phyloP scores from a whole-genome alignment of 2,329 filamentous ascomycete genomes.

The Hypoxylon sp. region DNA sequence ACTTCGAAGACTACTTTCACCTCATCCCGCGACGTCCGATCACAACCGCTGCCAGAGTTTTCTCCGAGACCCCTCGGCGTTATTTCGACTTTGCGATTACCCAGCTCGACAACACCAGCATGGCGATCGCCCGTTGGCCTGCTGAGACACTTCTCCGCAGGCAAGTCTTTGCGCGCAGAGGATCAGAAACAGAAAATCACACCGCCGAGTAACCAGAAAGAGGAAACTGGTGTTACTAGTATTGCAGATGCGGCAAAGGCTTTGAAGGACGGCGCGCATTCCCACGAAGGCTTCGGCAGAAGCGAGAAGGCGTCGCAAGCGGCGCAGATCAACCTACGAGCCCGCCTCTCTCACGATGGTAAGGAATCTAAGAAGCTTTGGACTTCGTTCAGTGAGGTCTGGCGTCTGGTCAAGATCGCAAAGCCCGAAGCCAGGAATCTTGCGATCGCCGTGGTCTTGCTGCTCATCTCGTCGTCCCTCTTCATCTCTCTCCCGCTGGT shows the following conservation, averaged over 20 bases:
- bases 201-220: slow-evolving; percentile 17
- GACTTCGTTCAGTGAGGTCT: slow-evolving; percentile 78
- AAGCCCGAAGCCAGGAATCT: slow-evolving; percentile 83
- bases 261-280: slow-evolving; percentile 57
- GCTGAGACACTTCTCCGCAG: slow-evolving; percentile 36
- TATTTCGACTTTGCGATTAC: slow-evolving; percentile 20
- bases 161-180: slow-evolving; percentile 11
- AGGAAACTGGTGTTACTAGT: slow-evolving; percentile 29
- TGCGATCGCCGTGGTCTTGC: slow-evolving; percentile 79
- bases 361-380: slow-evolving; percentile 62
- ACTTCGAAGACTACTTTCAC: slow-evolving; percentile 8
- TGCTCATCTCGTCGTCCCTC: slow-evolving; percentile 89
- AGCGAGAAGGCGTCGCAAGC: slow-evolving; percentile 88
- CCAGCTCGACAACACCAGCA: slow-evolving; percentile 6
- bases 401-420: slow-evolving; percentile 88
- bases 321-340: slow-evolving; percentile 87
- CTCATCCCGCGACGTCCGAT: slow-evolving; percentile 17
- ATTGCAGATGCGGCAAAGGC: slow-evolving; percentile 47
- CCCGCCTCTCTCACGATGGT: slow-evolving; percentile 86
- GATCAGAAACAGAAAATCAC: slow-evolving; percentile 25
- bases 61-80: slow-evolving; percentile 31
- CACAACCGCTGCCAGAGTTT: slow-evolving; percentile 21
- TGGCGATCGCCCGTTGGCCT: slow-evolving; percentile 26
- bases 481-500: slow-evolving; percentile 98
- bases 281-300: slow-evolving; percentile 70